Percentiles rank a stretch among this genome's conserved stretches.
These are phyloP conservation scores for Leishmania tropica DNA, from an alignment of 208 protist genomes.

Conservation along the genomic window DNA sequence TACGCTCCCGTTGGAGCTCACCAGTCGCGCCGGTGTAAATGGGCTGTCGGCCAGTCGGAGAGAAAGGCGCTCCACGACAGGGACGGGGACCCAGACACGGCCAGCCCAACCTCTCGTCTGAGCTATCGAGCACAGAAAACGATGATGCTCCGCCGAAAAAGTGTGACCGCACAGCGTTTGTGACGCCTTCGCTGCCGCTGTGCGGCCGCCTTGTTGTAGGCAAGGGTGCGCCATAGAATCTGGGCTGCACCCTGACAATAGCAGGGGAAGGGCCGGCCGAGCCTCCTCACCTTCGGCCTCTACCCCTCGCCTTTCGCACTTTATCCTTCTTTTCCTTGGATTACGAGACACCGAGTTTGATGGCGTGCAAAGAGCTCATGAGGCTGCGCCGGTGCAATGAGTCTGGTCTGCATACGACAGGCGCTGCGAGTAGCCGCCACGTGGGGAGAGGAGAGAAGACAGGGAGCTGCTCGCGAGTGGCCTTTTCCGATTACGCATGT, in stretches of 20 bases:
- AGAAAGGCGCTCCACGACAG: constrained; percentile 29
- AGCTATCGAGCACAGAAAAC: constrained; percentile 44
- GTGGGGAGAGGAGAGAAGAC: neutral
- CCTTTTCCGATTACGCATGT: neutral
- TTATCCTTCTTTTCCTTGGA: neutral
- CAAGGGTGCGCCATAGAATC: neutral
- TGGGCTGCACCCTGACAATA: neutral
- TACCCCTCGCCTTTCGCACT: neutral
- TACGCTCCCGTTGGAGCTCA: constrained; percentile 18
- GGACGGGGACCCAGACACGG: constrained; percentile 51
- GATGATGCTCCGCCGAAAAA: constrained; percentile 38
- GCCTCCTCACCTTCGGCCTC: neutral
- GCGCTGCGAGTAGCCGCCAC: neutral
- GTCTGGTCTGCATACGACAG: neutral
- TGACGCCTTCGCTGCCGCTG: neutral
- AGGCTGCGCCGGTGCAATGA: neutral
- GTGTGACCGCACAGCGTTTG: constrained; percentile 38
- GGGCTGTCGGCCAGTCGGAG: constrained; percentile 15
- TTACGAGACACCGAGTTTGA: neutral
- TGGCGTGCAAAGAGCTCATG: neutral
- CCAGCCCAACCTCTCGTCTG: constrained; percentile 26
- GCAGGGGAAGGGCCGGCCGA: neutral
- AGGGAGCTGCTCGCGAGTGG: neutral
- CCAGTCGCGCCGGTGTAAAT: constrained; percentile 26
- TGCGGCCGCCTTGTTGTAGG: neutral